Evolutionary conservation across 169 alveolate species (phyloP).

Genomic region (Eimeria necatrix): DNA sequence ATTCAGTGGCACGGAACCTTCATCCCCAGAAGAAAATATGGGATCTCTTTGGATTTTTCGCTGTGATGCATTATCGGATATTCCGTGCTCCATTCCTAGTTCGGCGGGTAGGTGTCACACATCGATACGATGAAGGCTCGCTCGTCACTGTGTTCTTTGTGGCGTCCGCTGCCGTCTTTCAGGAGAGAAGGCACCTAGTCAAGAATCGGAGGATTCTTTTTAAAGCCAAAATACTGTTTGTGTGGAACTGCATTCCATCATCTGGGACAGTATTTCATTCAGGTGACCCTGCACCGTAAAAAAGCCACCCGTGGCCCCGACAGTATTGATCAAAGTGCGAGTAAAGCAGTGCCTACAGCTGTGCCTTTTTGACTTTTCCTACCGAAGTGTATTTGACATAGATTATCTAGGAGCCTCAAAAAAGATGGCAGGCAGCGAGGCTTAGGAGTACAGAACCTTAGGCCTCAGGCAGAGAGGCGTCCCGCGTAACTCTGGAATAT

Average conservation of each 20-base stretch:
- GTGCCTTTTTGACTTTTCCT: background rate
- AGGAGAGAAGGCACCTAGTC: background rate
- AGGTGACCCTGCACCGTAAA: slow-evolving; percentile 52
- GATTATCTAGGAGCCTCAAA: no score
- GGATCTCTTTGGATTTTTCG: slow-evolving; percentile 1
- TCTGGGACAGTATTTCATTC: background rate
- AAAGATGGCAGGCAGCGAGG: no score
- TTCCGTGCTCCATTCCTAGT: background rate
- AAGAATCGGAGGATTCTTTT: no score
- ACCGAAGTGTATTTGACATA: no score
- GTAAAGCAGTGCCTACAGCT: background rate
- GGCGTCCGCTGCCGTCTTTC: slow-evolving; percentile 3
- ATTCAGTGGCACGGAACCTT: background rate
- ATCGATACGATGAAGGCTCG: slow-evolving; percentile 4
- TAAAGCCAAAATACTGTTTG: background rate
- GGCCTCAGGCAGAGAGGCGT: slow-evolving; percentile 56
- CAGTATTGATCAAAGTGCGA: background rate
- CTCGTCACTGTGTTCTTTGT: background rate
- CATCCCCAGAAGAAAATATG: background rate
- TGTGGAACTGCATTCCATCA: background rate
- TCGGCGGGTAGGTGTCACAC: background rate
- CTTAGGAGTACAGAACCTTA: no score
- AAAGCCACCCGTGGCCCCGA: background rate
- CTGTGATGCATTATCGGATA: background rate
- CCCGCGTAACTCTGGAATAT: slow-evolving; percentile 41